Conservation (phyloP, 1,284 basidiomycete genomes). For the Cutaneotrichosporon spelunceum region DNA sequence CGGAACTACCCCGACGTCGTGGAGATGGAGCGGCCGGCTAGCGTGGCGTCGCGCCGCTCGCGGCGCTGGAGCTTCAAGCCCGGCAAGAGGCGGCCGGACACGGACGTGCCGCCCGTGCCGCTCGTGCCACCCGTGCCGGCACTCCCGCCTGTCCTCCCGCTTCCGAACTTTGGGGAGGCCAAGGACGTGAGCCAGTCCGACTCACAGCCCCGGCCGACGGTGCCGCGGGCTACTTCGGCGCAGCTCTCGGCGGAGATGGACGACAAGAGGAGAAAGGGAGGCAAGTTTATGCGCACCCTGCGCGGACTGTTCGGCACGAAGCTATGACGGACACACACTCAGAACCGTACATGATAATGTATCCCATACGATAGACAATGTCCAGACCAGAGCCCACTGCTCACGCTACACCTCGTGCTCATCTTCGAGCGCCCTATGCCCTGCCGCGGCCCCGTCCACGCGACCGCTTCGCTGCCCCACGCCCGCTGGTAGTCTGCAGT, state of each 20-base stretch:
- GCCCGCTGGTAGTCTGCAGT: neutral
- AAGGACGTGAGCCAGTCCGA: neutral
- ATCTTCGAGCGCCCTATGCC: neutral
- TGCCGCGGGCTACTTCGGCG: neutral
- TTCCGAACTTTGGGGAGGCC: neutral
- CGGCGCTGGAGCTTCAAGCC: neutral
- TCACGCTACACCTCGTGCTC: neutral
- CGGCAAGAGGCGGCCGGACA: neutral
- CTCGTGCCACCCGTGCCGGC: neutral
- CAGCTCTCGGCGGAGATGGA: neutral
- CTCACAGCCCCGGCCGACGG: neutral
- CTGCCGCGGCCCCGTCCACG: neutral
- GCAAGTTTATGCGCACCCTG: slow-evolving; percentile 4
- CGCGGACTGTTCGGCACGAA: neutral
- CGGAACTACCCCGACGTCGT: neutral
- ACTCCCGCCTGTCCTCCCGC: neutral
- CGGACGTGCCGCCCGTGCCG: neutral
- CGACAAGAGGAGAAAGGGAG: neutral
- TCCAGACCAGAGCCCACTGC: neutral
- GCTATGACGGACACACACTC: neutral
- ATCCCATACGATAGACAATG: neutral
- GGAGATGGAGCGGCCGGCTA: neutral
- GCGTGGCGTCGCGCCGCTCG: neutral
- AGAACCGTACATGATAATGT: neutral
- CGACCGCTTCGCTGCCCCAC: neutral